Conservation (phyloP, 139 green algal genomes). For the Coccomyxa sp. region DNA sequence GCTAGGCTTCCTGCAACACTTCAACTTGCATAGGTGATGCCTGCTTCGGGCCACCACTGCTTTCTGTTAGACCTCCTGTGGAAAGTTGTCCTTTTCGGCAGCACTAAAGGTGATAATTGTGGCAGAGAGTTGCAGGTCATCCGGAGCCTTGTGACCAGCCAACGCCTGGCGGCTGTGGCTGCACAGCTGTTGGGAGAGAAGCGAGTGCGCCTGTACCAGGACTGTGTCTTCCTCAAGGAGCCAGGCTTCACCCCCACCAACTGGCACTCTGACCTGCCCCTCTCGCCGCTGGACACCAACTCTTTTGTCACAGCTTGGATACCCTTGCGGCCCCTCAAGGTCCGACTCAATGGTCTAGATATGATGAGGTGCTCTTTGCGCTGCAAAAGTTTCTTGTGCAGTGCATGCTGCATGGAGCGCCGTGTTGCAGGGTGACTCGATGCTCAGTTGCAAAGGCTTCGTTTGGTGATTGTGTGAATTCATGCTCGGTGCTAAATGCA, state of each 20-base stretch:
- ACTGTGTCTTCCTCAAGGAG: conserved; percentile 59
- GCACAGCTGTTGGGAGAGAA: conserved; percentile 38
- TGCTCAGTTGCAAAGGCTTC: too few species aligned
- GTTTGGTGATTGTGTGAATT: too few species aligned
- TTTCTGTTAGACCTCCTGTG: background rate
- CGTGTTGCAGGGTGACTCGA: too few species aligned
- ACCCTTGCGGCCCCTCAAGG: conserved; percentile 40
- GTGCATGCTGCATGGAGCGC: too few species aligned
- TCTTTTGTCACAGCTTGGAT: conserved; percentile 64
- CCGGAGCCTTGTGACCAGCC: background rate
- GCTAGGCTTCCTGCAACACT: conserved; percentile 60
- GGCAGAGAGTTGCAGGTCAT: background rate
- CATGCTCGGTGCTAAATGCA: background rate
- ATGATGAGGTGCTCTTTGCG: background rate
- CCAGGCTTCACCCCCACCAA: conserved; percentile 51
- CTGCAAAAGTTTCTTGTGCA: background rate
- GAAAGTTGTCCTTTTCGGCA: background rate
- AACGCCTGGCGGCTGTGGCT: conserved; percentile 31
- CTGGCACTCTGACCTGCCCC: conserved; percentile 59
- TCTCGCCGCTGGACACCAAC: conserved; percentile 68
- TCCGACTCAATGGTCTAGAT: background rate
- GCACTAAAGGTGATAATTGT: background rate
- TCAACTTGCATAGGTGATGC: conserved; percentile 46
- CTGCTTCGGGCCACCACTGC: background rate
- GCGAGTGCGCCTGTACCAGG: conserved; percentile 49